These are phyloP conservation scores for Ganoderma sp. DNA, from an alignment of 1,284 basidiomycete genomes.

Conservation along the genomic window DNA sequence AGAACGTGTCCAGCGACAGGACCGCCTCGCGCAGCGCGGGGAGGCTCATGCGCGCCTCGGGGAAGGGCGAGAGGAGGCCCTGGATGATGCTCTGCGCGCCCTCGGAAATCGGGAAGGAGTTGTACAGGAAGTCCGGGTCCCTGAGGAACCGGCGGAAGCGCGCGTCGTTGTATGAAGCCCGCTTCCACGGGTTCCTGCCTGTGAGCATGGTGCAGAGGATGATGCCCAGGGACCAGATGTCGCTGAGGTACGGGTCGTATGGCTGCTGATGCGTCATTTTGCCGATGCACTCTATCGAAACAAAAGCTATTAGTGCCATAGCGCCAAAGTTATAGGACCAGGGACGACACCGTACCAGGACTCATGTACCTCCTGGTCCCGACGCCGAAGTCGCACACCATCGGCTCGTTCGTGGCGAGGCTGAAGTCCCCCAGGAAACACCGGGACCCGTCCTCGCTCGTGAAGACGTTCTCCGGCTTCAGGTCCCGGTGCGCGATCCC, in stretches of 20 bases:
- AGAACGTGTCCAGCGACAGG: constrained; percentile 28
- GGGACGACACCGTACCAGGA: constrained; percentile 57
- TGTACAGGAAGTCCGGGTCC: constrained; percentile 68
- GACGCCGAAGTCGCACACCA: constrained; percentile 57
- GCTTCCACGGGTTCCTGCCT: constrained; percentile 85
- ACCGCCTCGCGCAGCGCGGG: constrained; percentile 54
- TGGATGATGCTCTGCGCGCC: constrained; percentile 63
- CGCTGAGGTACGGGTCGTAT: constrained; percentile 60
- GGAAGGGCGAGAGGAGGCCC: constrained; percentile 59
- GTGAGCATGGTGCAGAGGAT: constrained; percentile 75
- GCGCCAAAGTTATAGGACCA: too few species aligned
- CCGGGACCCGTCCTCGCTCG: constrained; percentile 50
- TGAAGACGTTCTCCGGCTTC: constrained; percentile 78
- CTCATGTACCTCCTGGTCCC: constrained; percentile 64
- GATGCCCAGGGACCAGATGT: constrained; percentile 82
- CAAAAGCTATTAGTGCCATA: too few species aligned
- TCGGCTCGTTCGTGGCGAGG: constrained; percentile 59
- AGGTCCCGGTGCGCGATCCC: constrained; percentile 74
- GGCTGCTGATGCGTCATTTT: neutral
- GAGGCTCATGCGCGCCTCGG: constrained; percentile 59
- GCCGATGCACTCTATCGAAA: neutral
- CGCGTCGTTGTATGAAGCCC: constrained; percentile 72
- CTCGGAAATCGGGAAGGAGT: constrained; percentile 62
- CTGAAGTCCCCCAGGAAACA: constrained; percentile 74
- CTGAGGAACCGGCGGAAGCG: constrained; percentile 54